phyloP scores from a whole-genome alignment of 2,329 filamentous ascomycete genomes.

The Didymellaceae sp. region DNA sequence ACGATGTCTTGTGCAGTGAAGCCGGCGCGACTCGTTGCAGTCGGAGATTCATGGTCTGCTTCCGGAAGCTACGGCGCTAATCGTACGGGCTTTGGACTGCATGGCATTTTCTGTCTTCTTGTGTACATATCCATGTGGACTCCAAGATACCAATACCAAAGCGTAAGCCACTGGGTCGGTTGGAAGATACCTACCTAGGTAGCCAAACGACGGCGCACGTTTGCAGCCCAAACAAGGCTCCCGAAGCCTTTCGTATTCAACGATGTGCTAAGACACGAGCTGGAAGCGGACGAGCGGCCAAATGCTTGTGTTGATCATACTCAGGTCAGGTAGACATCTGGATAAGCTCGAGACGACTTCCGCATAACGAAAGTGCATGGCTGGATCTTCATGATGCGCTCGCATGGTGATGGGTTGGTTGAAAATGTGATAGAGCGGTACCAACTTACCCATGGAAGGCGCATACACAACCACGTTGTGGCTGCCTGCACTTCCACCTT shows the following conservation, averaged over 20 bases:
- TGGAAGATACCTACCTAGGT: background rate
- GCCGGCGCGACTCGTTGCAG: constrained; percentile 3
- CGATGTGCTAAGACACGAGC: constrained; percentile 2
- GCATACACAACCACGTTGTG: too few relatives aligned
- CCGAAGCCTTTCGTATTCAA: background rate
- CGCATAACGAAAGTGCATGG: too few relatives aligned
- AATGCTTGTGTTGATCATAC: constrained; percentile 15
- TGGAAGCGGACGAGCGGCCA: background rate
- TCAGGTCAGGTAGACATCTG: too few relatives aligned
- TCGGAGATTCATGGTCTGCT: background rate
- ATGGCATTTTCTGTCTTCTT: background rate
- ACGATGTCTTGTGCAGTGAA: constrained; percentile 1
- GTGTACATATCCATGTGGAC: background rate
- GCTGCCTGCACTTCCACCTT: too few relatives aligned
- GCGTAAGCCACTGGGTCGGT: too few relatives aligned
- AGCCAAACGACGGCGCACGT: constrained; percentile 8
- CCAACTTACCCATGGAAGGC: too few relatives aligned
- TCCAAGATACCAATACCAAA: too few relatives aligned
- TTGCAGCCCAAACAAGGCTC: constrained; percentile 2
- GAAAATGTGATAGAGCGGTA: too few relatives aligned
- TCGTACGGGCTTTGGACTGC: background rate
- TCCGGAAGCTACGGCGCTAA: background rate
- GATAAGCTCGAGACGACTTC: too few relatives aligned
- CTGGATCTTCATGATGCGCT: too few relatives aligned
- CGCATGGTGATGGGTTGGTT: too few relatives aligned